Conservation (phyloP, 331 rosid genomes). For the Acacia concinna region DNA sequence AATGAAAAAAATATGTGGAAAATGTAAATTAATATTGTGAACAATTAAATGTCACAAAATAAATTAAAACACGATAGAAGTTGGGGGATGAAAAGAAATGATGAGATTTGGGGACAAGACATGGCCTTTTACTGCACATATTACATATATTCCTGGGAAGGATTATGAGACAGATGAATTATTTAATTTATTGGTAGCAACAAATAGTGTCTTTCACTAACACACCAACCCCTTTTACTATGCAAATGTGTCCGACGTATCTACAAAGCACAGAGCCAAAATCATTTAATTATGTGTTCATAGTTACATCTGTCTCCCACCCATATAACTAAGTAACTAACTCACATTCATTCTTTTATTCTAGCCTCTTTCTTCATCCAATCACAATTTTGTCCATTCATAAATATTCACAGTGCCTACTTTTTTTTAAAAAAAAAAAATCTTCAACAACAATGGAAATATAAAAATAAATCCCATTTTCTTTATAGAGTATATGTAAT, state of each 20-base stretch:
- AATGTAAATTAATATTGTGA: background rate
- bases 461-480: background rate
- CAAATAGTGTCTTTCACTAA: conserved; percentile 9
- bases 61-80: no score
- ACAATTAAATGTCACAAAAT: no score
- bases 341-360: background rate
- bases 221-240: background rate
- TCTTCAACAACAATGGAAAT: background rate
- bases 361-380: background rate
- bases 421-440: background rate
- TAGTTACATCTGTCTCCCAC: background rate
- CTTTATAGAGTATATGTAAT: background rate
- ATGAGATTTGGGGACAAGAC: conserved; percentile 36
- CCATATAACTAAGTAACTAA: no score
- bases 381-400: background rate
- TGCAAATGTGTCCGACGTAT: background rate
- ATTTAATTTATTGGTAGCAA: conserved; percentile 11
- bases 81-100: conserved; percentile 4
- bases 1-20: no score
- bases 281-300: background rate
- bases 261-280: background rate
- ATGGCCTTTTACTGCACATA: conserved; percentile 20
- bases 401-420: background rate
- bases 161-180: conserved; percentile 27
- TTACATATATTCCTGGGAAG: conserved; percentile 35